Evolutionary conservation across 352 stramenopile genomes (phyloP), one percentile per base, ranked within the genome.

Genomic region (Phytophthora syringae): DNA sequence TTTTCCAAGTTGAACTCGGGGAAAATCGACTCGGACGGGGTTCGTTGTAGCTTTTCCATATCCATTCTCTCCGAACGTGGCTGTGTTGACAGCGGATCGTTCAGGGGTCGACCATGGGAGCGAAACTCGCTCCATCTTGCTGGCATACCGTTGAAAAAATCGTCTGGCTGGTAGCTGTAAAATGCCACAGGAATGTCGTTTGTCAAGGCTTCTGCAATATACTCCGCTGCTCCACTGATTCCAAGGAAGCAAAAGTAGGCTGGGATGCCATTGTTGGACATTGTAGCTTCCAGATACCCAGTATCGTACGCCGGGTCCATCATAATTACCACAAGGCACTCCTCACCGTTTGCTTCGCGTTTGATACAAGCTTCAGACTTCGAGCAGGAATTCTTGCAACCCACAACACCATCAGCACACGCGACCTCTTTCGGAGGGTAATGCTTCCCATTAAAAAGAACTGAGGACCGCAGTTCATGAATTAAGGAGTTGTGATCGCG

Each of bases 121-220:
- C 3, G 68, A 59, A 11, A 89, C 60, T 13, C 77, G 70, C 43
- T 80, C 63, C 12, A 86, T 64, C 13, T 66, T 16, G 5, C 58
- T 67, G 6, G 15, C 6, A 20, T 80, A 47, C 13, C 56, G 44
- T 12, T 72, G 56, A 36, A 82, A 74, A 89, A 76, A 7, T 71
- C 47, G 30, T 86, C 73, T 3, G 80, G 77, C 37, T 89, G 75
- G 40, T 76, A 86, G 47, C 82, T 66, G 43, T 85, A 85, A 48
- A 86, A 89, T 7, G 69, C 54, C 12, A 89, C 63, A 2, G 75
- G 59, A 12, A 40, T 60, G 6, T 74, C 56, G 4, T 49, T 76
- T 12, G 47, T 43, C 15, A 84, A 36, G 5, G 60, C 59, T 42
- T 85, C 74, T 1, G 56, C 52, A 4, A 77, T 56, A 22, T 79